Evolutionary conservation across 2,329 filamentous ascomycete species (phyloP).

Genomic region (Nannizzia gypsea): DNA sequence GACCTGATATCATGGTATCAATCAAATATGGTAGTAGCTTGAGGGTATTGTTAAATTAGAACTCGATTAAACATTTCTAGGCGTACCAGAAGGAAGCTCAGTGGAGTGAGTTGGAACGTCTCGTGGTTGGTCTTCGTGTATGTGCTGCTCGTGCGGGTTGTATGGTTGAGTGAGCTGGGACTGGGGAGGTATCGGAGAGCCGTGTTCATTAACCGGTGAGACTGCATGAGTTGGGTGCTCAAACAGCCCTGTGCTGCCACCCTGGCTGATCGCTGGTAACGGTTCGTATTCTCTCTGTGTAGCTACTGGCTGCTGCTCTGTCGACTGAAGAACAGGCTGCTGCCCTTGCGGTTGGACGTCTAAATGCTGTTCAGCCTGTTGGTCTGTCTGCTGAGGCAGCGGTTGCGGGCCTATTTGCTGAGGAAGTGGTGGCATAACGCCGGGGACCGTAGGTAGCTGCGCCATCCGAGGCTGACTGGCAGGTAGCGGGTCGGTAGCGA

Average conservation of each 20-base stretch:
- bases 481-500: not conserved
- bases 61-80: not conserved
- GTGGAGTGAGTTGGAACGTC: not conserved
- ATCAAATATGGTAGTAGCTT: not conserved
- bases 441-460: not conserved
- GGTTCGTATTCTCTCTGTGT: not conserved
- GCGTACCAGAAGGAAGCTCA: not conserved
- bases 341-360: not conserved
- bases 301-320: not conserved
- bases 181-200: not conserved
- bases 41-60: not conserved
- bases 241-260: not conserved
- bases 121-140: not conserved
- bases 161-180: not conserved
- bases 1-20: not conserved
- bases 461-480: not conserved
- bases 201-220: not conserved
- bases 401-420: not conserved
- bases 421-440: not conserved
- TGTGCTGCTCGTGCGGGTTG: not conserved
- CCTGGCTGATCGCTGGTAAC: not conserved
- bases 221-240: not conserved
- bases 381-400: not conserved
- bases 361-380: not conserved
- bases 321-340: not conserved